Evolutionary conservation across 495 filamentous ascomycete species (phyloP).

Genomic region (Tuber calosporum): DNA sequence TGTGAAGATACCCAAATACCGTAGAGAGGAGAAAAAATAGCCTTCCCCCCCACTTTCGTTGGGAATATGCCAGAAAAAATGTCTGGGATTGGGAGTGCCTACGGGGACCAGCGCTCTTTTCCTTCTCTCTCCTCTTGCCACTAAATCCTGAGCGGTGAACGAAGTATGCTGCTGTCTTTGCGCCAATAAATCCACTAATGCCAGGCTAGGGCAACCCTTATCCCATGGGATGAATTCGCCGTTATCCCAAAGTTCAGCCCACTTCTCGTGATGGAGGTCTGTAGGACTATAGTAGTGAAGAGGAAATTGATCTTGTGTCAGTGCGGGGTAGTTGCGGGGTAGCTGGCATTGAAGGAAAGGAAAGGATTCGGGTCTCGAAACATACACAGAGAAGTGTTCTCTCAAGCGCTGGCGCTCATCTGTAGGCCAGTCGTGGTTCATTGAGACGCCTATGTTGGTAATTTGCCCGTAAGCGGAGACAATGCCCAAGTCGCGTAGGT

Average conservation of each 20-base stretch:
- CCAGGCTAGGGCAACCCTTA: constrained; percentile 54
- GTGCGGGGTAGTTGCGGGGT: constrained; percentile 15
- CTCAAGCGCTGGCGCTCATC: constrained; percentile 17
- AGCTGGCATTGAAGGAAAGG: neutral
- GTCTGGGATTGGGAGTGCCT: constrained; percentile 5
- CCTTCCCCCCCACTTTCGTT: neutral
- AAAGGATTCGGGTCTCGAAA: neutral
- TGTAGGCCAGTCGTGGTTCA: neutral
- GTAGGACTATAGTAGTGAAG: constrained; percentile 18
- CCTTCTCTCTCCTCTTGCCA: constrained; percentile 26
- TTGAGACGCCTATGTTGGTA: constrained; percentile 1
- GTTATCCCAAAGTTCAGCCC: constrained; percentile 55
- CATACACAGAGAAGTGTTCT: constrained; percentile 29
- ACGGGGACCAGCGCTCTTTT: constrained; percentile 46
- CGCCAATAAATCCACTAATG: constrained; percentile 53
- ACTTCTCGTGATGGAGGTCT: constrained; percentile 40
- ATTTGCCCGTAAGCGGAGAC: neutral
- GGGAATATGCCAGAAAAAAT: neutral
- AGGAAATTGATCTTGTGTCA: constrained; percentile 9
- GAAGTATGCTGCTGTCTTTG: constrained; percentile 40
- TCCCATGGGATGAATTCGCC: constrained; percentile 57
- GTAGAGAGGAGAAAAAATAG: neutral
- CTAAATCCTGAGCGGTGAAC: constrained; percentile 18
- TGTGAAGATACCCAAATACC: neutral
- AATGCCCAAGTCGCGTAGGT: neutral